Base-by-base conservation (phyloP, 345 rosid species). In the Dimocarpus longan region DNA sequence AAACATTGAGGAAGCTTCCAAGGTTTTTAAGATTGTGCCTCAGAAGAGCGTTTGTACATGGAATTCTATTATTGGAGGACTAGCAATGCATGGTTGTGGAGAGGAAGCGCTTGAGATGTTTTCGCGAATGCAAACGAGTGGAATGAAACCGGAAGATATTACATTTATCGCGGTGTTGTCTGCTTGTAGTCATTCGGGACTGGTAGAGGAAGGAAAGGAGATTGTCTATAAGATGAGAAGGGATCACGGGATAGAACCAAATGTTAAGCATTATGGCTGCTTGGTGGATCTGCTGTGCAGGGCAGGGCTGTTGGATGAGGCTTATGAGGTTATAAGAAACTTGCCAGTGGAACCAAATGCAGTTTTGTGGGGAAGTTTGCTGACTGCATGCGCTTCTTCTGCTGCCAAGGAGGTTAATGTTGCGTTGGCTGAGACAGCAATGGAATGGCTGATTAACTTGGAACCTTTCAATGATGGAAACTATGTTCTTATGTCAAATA, bases 251-350 rank as follows among this genome's bases (percentile, higher is more conserved):
- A 77, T 82, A 26, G 82, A 71, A 71, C 85, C 84, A 7, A 83
- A 68, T 72, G 54, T 83, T 70, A 85, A 85, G 78, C 89, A 86
- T 68, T 88, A 83, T 59, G 91, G 91, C 68, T 86, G 88, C 79
- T 80, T 88, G 73, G 88, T 88, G 67, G 88, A 88, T 79, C 78
- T 88, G 8, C 79, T 84, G 10, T 86, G 91, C 65, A 82, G 89
- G 10, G 57, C 75, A 68, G 88, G 89, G 66, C 73, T 74, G 48
- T 74, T 85, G 37, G 80, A 78, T 59, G 89, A 86, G 69, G 91
- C 88, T 37, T 83, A 83, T 43, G 82, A 81, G 65, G 15, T 86
- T n/a, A 71, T 88, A 18, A 83, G 76, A 50, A 72, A 44, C 76
- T 83, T 86, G 89, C 87, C 87, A 42, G 75, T 70, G 68, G 76